A percentile compares a stretch with the other conserved stretches of the same genome.
Conservation (phyloP, 305 asterid species). For the Solanum hybrid region DNA sequence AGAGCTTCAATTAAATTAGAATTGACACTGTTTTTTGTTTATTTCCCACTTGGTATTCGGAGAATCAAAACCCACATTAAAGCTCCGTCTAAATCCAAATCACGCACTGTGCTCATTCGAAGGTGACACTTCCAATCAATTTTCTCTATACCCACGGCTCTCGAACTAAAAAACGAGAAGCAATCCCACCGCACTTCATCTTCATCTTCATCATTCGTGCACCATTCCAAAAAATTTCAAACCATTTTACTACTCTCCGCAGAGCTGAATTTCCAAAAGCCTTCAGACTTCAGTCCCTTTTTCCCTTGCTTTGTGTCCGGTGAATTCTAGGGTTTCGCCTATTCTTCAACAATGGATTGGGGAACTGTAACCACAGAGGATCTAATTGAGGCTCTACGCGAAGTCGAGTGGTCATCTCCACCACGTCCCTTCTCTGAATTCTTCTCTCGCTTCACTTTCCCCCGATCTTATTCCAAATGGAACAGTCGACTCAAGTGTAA, state of each 20-base stretch:
- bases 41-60: background rate
- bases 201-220: background rate
- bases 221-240: background rate
- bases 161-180: background rate
- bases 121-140: fast-evolving
- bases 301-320: background rate
- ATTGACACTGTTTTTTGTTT: fast-evolving
- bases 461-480: conserved; percentile 91
- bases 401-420: conserved; percentile 91
- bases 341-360: conserved; percentile 66
- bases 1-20: background rate
- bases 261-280: background rate
- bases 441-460: conserved; percentile 81
- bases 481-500: conserved; percentile 95
- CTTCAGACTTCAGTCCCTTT: background rate
- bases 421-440: conserved; percentile 76
- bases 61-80: background rate
- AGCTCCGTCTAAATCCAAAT: fast-evolving
- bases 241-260: background rate
- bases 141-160: too few species aligned
- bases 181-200: background rate
- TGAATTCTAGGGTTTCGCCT: conserved; percentile 13
- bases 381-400: conserved; percentile 82
- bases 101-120: fast-evolving
- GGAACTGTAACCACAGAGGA: conserved; percentile 82